These are phyloP conservation scores for Amphirosellinia nigrospora DNA, from an alignment of 495 filamentous ascomycete genomes.

Conservation along the genomic window DNA sequence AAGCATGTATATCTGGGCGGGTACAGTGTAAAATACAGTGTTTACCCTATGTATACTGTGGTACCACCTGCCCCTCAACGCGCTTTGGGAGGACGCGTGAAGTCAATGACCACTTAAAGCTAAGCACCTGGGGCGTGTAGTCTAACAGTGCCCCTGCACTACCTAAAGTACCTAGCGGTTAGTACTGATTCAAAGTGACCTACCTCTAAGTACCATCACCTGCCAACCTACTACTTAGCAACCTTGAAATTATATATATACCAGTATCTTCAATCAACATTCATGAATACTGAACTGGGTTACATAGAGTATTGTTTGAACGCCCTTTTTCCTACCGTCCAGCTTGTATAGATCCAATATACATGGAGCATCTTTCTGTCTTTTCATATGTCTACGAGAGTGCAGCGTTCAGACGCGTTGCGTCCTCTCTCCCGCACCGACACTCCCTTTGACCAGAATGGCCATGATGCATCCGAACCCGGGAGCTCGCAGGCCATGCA, in stretches of 20 bases:
- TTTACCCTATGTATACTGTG: not conserved
- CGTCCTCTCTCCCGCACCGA: constrained; percentile 47
- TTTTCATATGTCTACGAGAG: constrained; percentile 41
- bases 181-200: not conserved
- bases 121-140: not conserved
- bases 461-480: constrained; percentile 26
- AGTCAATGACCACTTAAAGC: not conserved
- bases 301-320: constrained; percentile 9
- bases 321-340: not conserved
- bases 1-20: too few relatives aligned
- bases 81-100: constrained; percentile 22
- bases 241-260: not conserved
- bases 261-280: not conserved
- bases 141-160: too few relatives aligned
- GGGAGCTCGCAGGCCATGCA: constrained; percentile 45
- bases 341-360: constrained; percentile 8
- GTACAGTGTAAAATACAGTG: not conserved
- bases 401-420: constrained; percentile 45
- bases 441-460: constrained; percentile 31
- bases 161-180: too few relatives aligned
- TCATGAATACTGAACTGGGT: not conserved
- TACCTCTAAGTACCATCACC: too few relatives aligned
- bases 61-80: constrained; percentile 16
- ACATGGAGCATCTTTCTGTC: constrained; percentile 31
- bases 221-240: too few relatives aligned